phyloP scores from a whole-genome alignment of 2,329 filamentous ascomycete species.

The Sphaerulina musiva region DNA sequence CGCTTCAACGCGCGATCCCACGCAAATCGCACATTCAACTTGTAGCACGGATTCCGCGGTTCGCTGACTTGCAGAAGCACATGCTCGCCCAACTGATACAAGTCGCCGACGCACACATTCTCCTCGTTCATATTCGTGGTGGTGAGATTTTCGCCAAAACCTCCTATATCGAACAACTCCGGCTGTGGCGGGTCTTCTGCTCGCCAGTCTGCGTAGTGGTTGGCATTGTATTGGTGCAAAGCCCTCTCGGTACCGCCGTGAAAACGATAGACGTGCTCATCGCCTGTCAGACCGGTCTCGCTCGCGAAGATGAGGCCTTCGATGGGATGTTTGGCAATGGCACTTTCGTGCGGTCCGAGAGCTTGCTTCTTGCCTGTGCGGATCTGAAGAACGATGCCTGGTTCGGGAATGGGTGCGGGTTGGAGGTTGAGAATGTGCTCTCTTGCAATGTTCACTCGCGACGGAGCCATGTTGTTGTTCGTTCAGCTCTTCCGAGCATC shows the following conservation, averaged over 20 bases:
- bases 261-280: constrained; percentile 55
- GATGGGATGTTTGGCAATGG: constrained; percentile 37
- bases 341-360: constrained; percentile 6
- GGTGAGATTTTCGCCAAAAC: constrained; percentile 58
- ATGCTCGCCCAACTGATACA: constrained; percentile 44
- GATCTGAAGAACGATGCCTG: constrained; percentile 12
- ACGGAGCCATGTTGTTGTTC: neutral
- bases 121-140: constrained; percentile 53
- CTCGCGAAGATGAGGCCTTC: constrained; percentile 41
- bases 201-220: constrained; percentile 52
- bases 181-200: constrained; percentile 45
- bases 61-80: constrained; percentile 52
- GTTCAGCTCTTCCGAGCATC: no score
- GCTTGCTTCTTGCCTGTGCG: constrained; percentile 13
- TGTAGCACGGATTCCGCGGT: constrained; percentile 59
- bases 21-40: constrained; percentile 56
- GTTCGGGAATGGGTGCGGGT: constrained; percentile 2
- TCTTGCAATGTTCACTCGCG: constrained; percentile 6
- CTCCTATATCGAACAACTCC: constrained; percentile 47
- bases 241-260: constrained; percentile 58
- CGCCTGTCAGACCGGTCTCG: constrained; percentile 47
- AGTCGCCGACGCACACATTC: constrained; percentile 58
- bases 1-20: constrained; percentile 12
- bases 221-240: constrained; percentile 51
- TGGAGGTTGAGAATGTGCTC: neutral